Evolutionary conservation across 164 flowering plant genomes (phyloP), one percentile per base, ranked within the genome.

Genomic region (Buxus sempervirens): DNA sequence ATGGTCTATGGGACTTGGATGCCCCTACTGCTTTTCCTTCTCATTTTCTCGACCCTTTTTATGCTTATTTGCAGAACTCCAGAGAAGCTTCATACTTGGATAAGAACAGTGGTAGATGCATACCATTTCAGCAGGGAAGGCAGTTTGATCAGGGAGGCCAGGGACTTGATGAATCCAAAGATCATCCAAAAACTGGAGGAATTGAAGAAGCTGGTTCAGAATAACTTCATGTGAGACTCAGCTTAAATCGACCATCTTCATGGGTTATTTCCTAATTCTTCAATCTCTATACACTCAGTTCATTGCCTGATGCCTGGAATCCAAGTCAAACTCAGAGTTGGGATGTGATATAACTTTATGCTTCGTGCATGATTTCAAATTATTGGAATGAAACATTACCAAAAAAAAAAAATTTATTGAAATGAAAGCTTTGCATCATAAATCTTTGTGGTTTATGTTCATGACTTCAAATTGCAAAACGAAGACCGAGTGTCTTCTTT

Each of bases 121-220:
- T 91, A 83, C 75, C 73, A 84, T 76, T 79, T 70, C 61, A 85
- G 90, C 75, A 73, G 68, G 60, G 85, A 83, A 78, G 90, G 83
- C 48, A 84, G 82, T 42, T 82, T 90, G 53, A 68, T 90, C 26
- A 71, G 78, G 48, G 88, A 90, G 70, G 93, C 87, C 7, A 86
- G 82, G 75, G 91, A 86, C 69, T 60, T 86, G 68, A 73, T 88
- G 90, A 82, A 79, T 67, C 90, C 90, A 41, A 74, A 72, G 65
- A 66, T 82, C 65, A 84, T 88, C 45, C 56, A 67, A 49, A 85
- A 68, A 65, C 60, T 85, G 32, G 90, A 81, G 79, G 85, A 80
- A 45, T 75, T 90, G 61, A 81, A 73, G 75, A 77, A 70, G 71
- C 41, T 90, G 24, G 67, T 90, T 25, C 78, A 84, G 62, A 71